Conservation (phyloP, 305 asterid genomes). For the Euphrasia arctica region DNA sequence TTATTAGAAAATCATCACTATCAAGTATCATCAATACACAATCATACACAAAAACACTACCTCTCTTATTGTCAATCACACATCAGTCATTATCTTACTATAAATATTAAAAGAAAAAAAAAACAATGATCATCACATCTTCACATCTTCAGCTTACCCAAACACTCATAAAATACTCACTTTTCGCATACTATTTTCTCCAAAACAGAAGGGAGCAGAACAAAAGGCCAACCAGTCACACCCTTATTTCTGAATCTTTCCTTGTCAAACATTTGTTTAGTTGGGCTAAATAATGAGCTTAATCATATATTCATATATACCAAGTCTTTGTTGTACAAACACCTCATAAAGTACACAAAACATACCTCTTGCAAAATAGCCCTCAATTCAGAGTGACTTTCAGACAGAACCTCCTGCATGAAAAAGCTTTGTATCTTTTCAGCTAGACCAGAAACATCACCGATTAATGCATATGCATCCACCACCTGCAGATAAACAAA, state of each 20-base stretch:
- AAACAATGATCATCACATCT: background rate
- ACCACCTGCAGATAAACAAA: conserved; percentile 60
- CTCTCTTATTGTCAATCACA: no score
- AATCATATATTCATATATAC: no score
- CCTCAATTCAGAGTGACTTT: conserved; percentile 87
- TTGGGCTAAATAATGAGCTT: no score
- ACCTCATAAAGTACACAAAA: conserved; percentile 20
- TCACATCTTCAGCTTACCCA: background rate
- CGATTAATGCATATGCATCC: conserved; percentile 96
- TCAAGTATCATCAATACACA: background rate
- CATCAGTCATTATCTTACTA: no score
- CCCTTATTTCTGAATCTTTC: background rate
- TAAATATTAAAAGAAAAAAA: no score
- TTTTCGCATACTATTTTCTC: background rate
- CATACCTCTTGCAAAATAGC: conserved; percentile 74
- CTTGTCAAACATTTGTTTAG: background rate
- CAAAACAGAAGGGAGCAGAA: background rate
- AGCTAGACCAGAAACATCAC: conserved; percentile 96
- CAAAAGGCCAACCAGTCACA: background rate
- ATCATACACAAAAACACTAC: background rate
- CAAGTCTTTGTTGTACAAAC: conserved; percentile 18
- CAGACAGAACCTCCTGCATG: conserved; percentile 98
- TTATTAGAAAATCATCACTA: background rate
- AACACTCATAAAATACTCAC: no score
- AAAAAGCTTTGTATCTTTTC: conserved; percentile 97